Percentiles rank a stretch among this genome's conserved stretches.
Evolutionary conservation across 805 yeast species (phyloP).

Genomic region (Clavispora santaluciae): DNA sequence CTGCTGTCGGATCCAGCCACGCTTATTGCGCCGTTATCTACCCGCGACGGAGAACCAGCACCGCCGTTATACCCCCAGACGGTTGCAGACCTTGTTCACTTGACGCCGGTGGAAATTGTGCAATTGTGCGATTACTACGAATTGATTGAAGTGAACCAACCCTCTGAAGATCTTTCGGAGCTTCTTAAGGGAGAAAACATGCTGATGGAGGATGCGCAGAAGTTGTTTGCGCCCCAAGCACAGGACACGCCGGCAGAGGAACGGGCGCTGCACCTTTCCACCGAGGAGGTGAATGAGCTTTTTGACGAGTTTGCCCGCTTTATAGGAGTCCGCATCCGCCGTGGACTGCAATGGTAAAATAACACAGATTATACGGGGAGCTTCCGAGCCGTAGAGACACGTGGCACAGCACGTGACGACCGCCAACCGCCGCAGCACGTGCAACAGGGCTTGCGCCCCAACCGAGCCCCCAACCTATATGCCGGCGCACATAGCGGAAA

Average conservation of each 20-base stretch:
- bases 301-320: slow-evolving; percentile 65
- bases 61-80: slow-evolving; percentile 54
- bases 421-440: no score
- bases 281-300: slow-evolving; percentile 48
- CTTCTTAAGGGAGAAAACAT: slow-evolving; percentile 10
- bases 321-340: slow-evolving; percentile 57
- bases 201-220: slow-evolving; percentile 14
- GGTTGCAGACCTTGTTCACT: slow-evolving; percentile 44
- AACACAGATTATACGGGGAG: no score
- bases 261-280: slow-evolving; percentile 23
- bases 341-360: slow-evolving; percentile 30
- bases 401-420: not conserved
- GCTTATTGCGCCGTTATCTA: slow-evolving; percentile 63
- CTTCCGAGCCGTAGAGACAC: no score
- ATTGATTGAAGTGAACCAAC: slow-evolving; percentile 43
- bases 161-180: slow-evolving; percentile 9
- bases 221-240: slow-evolving; percentile 6
- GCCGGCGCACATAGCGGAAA: slow-evolving; percentile 9
- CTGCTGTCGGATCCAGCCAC: slow-evolving; percentile 29
- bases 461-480: slow-evolving; percentile 1
- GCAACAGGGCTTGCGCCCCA: slow-evolving; percentile 15
- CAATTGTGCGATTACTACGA: slow-evolving; percentile 70
- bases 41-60: slow-evolving; percentile 73
- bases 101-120: slow-evolving; percentile 44
- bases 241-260: slow-evolving; percentile 10